These are phyloP conservation scores for Microbotryum intermedium DNA, from an alignment of 1,284 basidiomycete genomes.

Conservation along the genomic window DNA sequence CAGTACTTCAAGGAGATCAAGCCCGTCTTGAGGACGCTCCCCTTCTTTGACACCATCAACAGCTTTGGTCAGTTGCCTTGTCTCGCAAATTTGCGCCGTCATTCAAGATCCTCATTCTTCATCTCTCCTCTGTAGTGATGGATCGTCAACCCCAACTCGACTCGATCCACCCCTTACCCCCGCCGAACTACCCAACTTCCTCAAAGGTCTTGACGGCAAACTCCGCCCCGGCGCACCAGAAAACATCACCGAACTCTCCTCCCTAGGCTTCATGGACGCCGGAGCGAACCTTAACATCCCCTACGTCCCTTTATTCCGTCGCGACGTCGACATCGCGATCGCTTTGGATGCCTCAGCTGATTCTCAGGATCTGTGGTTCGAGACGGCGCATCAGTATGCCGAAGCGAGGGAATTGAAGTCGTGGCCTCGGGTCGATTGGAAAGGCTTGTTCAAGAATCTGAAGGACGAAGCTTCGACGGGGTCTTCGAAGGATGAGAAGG, in stretches of 20 bases:
- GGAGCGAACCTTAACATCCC: slow-evolving; percentile 44
- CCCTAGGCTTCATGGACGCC: slow-evolving; percentile 44
- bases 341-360: slow-evolving; percentile 45
- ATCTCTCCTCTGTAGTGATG: slow-evolving; percentile 8
- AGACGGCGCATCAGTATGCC: slow-evolving; percentile 42
- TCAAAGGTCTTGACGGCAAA: slow-evolving; percentile 41
- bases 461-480: not conserved
- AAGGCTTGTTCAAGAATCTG: slow-evolving; percentile 35
- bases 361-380: slow-evolving; percentile 44
- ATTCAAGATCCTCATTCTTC: not conserved
- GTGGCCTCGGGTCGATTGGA: slow-evolving; percentile 40
- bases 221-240: slow-evolving; percentile 39
- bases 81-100: not conserved
- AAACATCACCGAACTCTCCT: slow-evolving; percentile 39
- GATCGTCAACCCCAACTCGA: slow-evolving; percentile 41
- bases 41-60: slow-evolving; percentile 40
- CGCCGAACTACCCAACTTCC: slow-evolving; percentile 42
- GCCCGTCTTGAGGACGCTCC: slow-evolving; percentile 40
- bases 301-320: slow-evolving; percentile 42
- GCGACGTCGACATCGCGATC: slow-evolving; percentile 44
- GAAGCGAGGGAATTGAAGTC: slow-evolving; percentile 37
- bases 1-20: slow-evolving; percentile 43
- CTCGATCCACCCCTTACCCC: slow-evolving; percentile 44
- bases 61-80: slow-evolving; percentile 31
- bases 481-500: slow-evolving; percentile 3